Percentiles rank a stretch among this genome's conserved stretches.
Conservation (phyloP, 208 protist species). For the Acanthamoeba lenticulata region DNA sequence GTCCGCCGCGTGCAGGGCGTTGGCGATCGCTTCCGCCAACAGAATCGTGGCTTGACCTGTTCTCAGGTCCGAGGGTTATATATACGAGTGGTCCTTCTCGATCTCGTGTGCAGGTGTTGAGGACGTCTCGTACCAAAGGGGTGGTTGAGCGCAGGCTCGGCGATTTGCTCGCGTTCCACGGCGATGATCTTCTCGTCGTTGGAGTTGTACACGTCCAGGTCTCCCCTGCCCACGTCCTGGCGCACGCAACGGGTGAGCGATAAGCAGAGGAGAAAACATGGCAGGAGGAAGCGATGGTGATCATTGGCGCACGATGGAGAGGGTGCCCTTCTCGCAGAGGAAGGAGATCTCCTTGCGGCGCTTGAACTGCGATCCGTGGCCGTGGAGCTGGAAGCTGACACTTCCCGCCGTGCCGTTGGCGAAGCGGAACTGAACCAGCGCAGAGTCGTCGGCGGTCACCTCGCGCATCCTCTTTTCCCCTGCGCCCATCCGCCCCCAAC, state of each 20-base stretch:
- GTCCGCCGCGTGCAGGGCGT: not conserved
- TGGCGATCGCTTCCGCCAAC: constrained; percentile 37
- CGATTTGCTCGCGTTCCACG: not conserved
- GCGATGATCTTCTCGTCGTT: not conserved
- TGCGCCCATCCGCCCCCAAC: not conserved
- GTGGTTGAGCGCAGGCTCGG: not conserved
- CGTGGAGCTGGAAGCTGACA: constrained; percentile 57
- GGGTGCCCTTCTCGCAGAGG: constrained; percentile 32
- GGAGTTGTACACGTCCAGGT: constrained; percentile 16
- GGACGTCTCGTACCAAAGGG: not conserved
- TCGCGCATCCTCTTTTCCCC: constrained; percentile 45
- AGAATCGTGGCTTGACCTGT: not conserved
- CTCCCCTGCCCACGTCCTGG: not conserved
- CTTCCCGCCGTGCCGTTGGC: constrained; percentile 14
- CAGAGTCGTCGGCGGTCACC: constrained; percentile 70
- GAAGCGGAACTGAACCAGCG: constrained; percentile 71
- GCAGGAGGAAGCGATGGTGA: not conserved
- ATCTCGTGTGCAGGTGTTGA: not conserved
- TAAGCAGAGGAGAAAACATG: not conserved
- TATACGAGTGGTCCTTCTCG: not conserved
- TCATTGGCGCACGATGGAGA: not conserved
- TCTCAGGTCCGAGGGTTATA: too few relatives aligned
- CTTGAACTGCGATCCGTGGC: not conserved
- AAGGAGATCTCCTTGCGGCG: constrained; percentile 5
- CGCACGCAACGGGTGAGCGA: not conserved